Conservation (phyloP, 371 early-diverging fungal species). For the Nematocida major region DNA sequence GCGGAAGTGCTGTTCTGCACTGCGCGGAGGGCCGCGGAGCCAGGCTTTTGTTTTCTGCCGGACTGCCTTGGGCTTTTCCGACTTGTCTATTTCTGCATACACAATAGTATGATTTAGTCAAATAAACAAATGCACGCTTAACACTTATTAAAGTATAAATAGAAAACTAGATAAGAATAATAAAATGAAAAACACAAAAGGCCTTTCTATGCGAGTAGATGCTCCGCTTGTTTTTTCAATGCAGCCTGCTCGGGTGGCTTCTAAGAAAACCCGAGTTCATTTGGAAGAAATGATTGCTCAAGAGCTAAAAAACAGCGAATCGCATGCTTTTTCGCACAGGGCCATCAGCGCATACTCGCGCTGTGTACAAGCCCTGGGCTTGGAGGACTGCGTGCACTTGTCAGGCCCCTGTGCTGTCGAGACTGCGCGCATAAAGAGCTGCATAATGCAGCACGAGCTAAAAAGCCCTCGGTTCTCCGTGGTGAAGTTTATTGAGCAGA, state of each 20-base stretch:
- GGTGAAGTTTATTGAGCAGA: neutral
- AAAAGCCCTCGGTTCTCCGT: conserved; percentile 7
- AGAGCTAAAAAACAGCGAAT: neutral
- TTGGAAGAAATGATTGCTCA: no score
- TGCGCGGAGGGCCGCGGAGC: no score
- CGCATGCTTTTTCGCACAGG: neutral
- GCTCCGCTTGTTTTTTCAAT: neutral
- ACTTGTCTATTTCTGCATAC: no score
- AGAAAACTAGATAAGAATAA: no score
- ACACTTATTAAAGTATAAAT: no score
- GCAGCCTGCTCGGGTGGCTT: neutral
- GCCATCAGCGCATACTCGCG: neutral
- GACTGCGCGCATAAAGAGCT: neutral
- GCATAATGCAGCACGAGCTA: conserved; percentile 1
- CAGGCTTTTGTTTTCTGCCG: no score
- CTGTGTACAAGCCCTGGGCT: neutral
- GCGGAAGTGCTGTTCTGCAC: no score
- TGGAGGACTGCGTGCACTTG: neutral
- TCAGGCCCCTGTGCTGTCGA: neutral
- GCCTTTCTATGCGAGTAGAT: neutral
- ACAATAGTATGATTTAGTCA: no score
- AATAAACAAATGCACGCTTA: no score
- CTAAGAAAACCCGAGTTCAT: neutral
- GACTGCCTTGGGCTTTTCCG: no score
- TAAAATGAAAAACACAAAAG: no score